A percentile compares a stretch with the other conserved stretches of the same genome.
phyloP scores from a whole-genome alignment of 2,329 filamentous ascomycete genomes.

The Aspergillus sergii region DNA sequence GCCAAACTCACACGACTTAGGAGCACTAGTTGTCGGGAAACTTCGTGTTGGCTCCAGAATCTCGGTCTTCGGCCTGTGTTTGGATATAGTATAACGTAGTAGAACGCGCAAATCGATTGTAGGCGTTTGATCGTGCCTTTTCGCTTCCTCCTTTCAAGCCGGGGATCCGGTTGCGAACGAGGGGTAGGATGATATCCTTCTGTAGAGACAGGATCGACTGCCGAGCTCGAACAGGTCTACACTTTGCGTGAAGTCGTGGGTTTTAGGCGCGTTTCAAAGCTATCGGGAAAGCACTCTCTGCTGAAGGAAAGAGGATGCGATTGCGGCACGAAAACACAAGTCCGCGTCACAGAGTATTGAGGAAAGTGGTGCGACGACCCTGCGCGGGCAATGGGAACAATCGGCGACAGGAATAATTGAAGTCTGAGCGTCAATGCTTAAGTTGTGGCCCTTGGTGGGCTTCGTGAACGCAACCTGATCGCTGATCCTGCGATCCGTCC shows the following conservation, averaged over 20 bases:
- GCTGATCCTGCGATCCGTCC: constrained; percentile 25
- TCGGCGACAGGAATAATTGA: constrained; percentile 13
- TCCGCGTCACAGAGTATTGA: constrained; percentile 10
- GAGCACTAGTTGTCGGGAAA: background rate
- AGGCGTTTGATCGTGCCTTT: background rate
- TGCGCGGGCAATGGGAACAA: constrained; percentile 12
- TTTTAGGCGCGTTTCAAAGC: constrained; percentile 21
- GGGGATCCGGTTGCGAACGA: background rate
- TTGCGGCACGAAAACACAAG: constrained; percentile 13
- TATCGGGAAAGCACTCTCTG: constrained; percentile 18
- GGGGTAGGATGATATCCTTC: background rate
- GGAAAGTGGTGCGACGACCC: background rate
- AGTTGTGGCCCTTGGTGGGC: constrained; percentile 17
- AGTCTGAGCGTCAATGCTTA: constrained; percentile 19
- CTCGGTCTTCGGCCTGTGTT: background rate
- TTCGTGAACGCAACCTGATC: constrained; percentile 17
- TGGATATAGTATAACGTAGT: background rate
- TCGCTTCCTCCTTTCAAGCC: background rate
- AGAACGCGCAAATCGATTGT: background rate
- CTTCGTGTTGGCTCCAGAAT: background rate
- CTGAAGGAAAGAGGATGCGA: constrained; percentile 21
- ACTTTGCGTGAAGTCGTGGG: constrained; percentile 11
- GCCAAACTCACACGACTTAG: constrained; percentile 1
- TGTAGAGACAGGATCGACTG: background rate
- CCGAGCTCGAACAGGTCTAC: constrained; percentile 4